phyloP scores from a whole-genome alignment of 768 basidiomycete species.

The Xanthoconium purpureum region DNA sequence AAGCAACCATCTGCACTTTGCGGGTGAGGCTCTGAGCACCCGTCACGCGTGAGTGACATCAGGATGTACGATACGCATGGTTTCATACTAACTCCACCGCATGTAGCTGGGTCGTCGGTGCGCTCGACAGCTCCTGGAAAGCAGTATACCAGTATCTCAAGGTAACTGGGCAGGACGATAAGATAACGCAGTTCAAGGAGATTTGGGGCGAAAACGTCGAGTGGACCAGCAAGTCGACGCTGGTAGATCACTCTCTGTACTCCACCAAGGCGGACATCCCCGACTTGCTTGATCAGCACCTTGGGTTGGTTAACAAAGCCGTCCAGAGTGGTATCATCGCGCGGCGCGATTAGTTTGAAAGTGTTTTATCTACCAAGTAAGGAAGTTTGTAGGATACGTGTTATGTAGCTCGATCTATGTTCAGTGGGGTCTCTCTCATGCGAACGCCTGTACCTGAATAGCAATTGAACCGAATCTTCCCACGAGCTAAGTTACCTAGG shows the following conservation, averaged over 20 bases:
- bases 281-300: not conserved
- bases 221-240: not conserved
- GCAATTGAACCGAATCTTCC: too few species aligned
- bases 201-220: constrained; percentile 31
- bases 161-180: constrained; percentile 6
- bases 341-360: not conserved
- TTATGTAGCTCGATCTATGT: too few species aligned
- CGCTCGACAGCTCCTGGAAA: constrained; percentile 36
- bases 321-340: not conserved
- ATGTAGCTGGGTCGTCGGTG: constrained; percentile 39
- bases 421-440: too few species aligned
- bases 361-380: too few species aligned
- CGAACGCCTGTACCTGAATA: too few species aligned
- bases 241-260: not conserved
- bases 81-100: not conserved
- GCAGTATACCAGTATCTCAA: constrained; percentile 30
- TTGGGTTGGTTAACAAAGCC: not conserved
- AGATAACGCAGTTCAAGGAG: constrained; percentile 17
- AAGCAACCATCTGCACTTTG: constrained; percentile 13
- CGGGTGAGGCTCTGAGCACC: constrained; percentile 14
- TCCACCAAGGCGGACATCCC: not conserved
- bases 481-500: too few species aligned
- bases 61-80: constrained; percentile 17
- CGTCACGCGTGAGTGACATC: constrained; percentile 12
- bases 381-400: too few species aligned